Evolutionary conservation across 345 rosid genomes (phyloP).

Genomic region (Acer campestre): DNA sequence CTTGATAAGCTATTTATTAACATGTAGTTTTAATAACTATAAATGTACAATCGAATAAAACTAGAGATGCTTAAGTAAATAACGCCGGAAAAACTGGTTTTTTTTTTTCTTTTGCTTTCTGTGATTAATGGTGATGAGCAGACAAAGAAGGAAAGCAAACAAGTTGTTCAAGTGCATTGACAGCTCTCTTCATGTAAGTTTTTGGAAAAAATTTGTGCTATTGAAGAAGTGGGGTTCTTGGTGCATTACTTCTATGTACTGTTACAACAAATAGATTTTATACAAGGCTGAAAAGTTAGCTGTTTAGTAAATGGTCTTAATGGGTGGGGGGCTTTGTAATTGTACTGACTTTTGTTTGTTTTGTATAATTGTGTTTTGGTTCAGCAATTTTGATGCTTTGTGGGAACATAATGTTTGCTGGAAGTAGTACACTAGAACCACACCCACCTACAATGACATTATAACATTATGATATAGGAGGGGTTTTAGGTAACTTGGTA

Average conservation of each 20-base stretch:
- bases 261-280: neutral
- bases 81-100: conserved; percentile 26
- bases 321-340: neutral
- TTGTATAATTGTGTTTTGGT: too few relatives aligned
- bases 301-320: neutral
- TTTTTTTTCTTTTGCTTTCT: too few relatives aligned
- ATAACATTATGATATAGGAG: too few relatives aligned
- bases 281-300: neutral
- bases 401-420: too few relatives aligned
- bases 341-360: too few relatives aligned
- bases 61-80: conserved; percentile 7
- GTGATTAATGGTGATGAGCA: too few relatives aligned
- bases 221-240: neutral
- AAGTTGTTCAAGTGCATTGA: too few relatives aligned
- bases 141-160: too few relatives aligned
- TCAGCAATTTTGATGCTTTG: too few relatives aligned
- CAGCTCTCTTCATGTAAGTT: neutral
- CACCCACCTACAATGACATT: too few relatives aligned
- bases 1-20: neutral
- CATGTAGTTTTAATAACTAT: neutral
- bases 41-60: neutral
- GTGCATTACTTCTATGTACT: neutral
- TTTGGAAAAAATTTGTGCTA: neutral
- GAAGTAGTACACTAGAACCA: too few relatives aligned
- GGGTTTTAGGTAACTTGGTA: too few relatives aligned